Conservation (phyloP, 306 rosid species). For the Elaeagnus macrophylla region DNA sequence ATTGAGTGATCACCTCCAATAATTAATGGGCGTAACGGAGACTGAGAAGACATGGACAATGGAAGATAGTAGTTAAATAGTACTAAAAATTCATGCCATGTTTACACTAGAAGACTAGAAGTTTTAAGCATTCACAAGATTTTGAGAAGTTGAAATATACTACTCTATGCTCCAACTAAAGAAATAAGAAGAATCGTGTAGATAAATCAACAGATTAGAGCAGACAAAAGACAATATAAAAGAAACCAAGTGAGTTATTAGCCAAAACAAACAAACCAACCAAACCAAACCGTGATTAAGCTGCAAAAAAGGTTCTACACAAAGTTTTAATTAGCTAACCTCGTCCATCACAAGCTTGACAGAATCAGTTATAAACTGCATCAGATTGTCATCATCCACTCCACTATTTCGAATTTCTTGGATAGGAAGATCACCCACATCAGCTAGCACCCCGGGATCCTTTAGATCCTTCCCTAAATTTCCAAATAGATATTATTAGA, state of each 20-base stretch:
- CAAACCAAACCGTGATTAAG: not conserved
- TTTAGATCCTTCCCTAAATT: constrained; percentile 64
- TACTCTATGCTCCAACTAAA: too few species aligned
- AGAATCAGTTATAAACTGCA: constrained; percentile 81
- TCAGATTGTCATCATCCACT: constrained; percentile 67
- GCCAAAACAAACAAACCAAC: too few species aligned
- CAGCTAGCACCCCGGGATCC: constrained; percentile 79
- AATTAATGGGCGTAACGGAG: constrained; percentile 77
- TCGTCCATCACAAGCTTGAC: constrained; percentile 94
- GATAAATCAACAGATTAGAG: too few species aligned
- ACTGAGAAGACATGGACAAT: constrained; percentile 31
- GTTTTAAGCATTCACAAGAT: too few species aligned
- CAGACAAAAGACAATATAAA: too few species aligned
- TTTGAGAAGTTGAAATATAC: too few species aligned
- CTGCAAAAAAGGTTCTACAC: not conserved
- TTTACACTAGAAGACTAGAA: too few species aligned
- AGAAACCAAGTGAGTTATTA: too few species aligned
- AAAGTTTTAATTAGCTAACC: constrained; percentile 28
- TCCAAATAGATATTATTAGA: not conserved
- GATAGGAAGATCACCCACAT: constrained; percentile 93
- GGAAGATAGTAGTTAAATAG: constrained; percentile 3
- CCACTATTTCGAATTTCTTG: constrained; percentile 95
- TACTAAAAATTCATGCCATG: too few species aligned
- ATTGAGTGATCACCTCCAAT: constrained; percentile 97
- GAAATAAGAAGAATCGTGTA: too few species aligned